Evolutionary conservation across 805 yeast species (phyloP).

Genomic region (Priceomyces medius): DNA sequence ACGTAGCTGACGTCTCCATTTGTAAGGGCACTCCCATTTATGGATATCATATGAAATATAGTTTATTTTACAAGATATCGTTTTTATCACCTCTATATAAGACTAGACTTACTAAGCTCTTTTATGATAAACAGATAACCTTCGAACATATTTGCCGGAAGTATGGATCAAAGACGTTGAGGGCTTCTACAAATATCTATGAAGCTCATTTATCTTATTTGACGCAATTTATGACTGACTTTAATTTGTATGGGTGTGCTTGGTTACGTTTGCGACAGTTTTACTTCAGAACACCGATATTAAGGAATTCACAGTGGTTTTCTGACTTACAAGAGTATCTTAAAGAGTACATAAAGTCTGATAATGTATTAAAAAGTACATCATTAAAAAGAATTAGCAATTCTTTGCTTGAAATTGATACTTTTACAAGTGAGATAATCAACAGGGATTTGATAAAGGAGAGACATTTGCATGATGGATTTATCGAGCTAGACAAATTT

Average conservation of each 20-base stretch:
- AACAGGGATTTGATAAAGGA: conserved; percentile 51
- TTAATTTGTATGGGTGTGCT: conserved; percentile 79
- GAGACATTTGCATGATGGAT: conserved; percentile 51
- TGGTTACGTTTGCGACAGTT: conserved; percentile 57
- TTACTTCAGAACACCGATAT: conserved; percentile 58
- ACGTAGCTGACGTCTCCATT: conserved; percentile 57
- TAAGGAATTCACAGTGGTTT: conserved; percentile 8
- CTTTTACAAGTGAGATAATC: conserved; percentile 55
- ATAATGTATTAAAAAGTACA: conserved; percentile 28
- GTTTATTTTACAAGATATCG: conserved; percentile 66
- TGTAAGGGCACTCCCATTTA: conserved; percentile 81
- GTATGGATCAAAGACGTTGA: neutral
- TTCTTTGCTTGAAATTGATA: conserved; percentile 70
- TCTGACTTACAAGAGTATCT: conserved; percentile 16
- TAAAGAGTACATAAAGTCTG: conserved; percentile 16
- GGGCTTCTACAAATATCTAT: conserved; percentile 26
- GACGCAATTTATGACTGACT: conserved; percentile 79
- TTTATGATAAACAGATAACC: conserved; percentile 21
- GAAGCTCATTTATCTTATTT: conserved; percentile 81
- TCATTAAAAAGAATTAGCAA: conserved; percentile 56
- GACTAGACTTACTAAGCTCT: conserved; percentile 51
- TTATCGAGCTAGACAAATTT: conserved; percentile 34
- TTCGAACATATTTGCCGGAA: conserved; percentile 2
- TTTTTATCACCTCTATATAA: conserved; percentile 61
- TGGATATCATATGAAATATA: conserved; percentile 71